These are phyloP conservation scores for Colletotrichum eremochloae DNA, from an alignment of 2,329 filamentous ascomycete genomes.

Conservation along the genomic window DNA sequence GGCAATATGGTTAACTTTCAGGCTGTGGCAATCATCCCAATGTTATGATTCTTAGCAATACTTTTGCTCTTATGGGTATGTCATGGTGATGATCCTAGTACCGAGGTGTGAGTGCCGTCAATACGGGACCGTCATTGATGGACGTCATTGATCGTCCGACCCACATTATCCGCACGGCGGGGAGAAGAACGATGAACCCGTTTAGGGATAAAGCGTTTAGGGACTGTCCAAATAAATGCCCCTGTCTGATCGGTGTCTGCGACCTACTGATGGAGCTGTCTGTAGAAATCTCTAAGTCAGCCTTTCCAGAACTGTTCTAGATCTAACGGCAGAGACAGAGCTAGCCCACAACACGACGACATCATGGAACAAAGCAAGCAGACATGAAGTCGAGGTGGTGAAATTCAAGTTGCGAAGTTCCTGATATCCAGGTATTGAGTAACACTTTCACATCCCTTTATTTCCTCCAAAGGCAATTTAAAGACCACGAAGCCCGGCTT, in stretches of 20 bases:
- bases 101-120: too few relatives aligned
- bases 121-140: neutral
- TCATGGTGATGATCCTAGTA: neutral
- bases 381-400: neutral
- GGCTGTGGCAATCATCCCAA: neutral
- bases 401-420: neutral
- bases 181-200: neutral
- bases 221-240: neutral
- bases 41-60: neutral
- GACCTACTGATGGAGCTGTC: neutral
- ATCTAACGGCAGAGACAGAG: neutral
- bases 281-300: neutral
- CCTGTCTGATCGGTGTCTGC: neutral
- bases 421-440: neutral
- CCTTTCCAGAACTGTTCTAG: neutral
- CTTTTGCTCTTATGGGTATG: neutral
- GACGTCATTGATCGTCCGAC: slow-evolving; percentile 36
- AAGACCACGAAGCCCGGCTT: neutral
- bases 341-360: neutral
- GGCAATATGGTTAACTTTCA: neutral
- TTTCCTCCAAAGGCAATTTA: neutral
- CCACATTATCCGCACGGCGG: slow-evolving; percentile 1
- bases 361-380: neutral
- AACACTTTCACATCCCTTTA: neutral
- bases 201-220: slow-evolving; percentile 21